Percentiles rank a stretch among this genome's conserved stretches.
Evolutionary conservation across 1,284 basidiomycete species (phyloP).

Genomic region (Melampsora larici-populina): DNA sequence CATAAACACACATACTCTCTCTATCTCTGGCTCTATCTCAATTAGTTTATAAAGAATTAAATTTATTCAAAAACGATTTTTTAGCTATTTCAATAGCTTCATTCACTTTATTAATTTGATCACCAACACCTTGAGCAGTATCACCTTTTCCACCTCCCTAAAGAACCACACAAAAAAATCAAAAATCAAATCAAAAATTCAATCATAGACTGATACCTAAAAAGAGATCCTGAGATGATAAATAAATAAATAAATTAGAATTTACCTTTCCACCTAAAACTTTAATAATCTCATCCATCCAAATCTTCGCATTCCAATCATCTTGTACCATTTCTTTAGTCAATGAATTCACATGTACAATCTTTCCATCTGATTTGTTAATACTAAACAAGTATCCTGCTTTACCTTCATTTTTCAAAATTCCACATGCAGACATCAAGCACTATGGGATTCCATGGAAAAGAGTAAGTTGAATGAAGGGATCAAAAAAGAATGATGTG

Average conservation of each 20-base stretch:
- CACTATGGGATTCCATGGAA: neutral
- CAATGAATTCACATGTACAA: constrained; percentile 83
- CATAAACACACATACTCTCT: no score
- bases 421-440: constrained; percentile 49
- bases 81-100: constrained; percentile 63
- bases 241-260: no score
- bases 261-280: constrained; percentile 80
- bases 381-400: constrained; percentile 83
- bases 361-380: constrained; percentile 64
- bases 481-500: neutral
- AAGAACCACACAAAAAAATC: neutral
- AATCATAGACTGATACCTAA: no score
- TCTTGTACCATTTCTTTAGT: neutral
- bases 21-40: no score
- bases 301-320: constrained; percentile 66
- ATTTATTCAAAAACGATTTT: constrained; percentile 14
- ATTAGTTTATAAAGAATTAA: neutral
- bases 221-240: no score
- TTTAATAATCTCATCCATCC: constrained; percentile 73
- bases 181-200: constrained; percentile 33
- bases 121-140: constrained; percentile 77
- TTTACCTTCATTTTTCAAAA: constrained; percentile 69
- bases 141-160: constrained; percentile 91
- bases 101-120: constrained; percentile 63
- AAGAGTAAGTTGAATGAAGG: neutral